Evolutionary conservation across 441 rosid species (phyloP).

Genomic region (Populus hybrid): DNA sequence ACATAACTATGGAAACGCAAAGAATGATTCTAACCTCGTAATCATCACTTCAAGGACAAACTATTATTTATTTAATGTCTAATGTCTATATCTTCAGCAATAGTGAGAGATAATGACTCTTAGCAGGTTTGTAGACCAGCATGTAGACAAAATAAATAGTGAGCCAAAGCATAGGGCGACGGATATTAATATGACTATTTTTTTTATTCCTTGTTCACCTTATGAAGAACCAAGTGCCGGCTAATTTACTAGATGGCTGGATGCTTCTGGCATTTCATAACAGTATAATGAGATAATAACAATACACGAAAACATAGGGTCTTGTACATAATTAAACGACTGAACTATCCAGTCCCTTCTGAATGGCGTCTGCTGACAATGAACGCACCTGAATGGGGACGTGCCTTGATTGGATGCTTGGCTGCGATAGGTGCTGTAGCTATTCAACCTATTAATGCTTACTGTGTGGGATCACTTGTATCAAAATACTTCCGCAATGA

Average conservation of each 20-base stretch:
- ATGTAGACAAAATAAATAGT: neutral
- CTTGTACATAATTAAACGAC: neutral
- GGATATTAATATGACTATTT: neutral
- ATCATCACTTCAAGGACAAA: neutral
- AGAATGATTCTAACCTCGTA: neutral
- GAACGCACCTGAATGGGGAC: constrained; percentile 53
- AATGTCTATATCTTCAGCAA: neutral
- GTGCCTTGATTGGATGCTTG: constrained; percentile 50
- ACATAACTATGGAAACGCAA: neutral
- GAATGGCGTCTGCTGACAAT: constrained; percentile 52
- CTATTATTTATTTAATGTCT: neutral
- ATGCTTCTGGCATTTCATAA: neutral
- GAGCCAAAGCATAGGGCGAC: neutral
- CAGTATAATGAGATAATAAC: neutral
- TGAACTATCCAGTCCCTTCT: constrained; percentile 31
- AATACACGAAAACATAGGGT: neutral
- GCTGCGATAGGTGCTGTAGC: constrained; percentile 58
- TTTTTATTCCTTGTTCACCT: neutral
- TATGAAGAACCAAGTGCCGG: neutral
- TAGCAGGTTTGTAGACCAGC: neutral
- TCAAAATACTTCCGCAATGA: constrained; percentile 46
- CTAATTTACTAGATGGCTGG: neutral
- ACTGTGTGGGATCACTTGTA: constrained; percentile 49
- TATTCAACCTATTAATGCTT: constrained; percentile 57
- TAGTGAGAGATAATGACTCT: neutral